Conservation (phyloP, 202 grass and related monocot genomes). For the Musa balbisiana region DNA sequence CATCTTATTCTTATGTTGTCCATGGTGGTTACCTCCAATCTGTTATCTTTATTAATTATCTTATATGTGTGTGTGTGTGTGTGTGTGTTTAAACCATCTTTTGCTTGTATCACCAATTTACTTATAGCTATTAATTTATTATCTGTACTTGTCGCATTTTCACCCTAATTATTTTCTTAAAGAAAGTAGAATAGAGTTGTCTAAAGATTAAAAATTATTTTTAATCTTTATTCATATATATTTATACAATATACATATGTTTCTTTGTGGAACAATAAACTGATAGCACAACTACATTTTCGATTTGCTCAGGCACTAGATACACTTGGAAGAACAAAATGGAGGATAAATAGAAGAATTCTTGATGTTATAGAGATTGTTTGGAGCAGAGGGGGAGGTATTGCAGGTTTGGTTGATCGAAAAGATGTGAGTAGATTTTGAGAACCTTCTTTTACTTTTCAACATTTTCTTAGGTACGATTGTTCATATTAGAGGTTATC, state of each 20-base stretch:
- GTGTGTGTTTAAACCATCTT: no score
- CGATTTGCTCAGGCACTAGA: conserved; percentile 61
- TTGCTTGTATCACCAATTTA: no score
- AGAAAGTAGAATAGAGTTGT: no score
- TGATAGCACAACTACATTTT: not conserved
- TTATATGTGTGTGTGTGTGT: no score
- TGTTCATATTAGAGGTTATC: not conserved
- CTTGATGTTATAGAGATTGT: conserved; percentile 72
- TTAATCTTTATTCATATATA: no score
- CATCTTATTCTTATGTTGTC: not conserved
- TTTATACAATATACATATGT: no score
- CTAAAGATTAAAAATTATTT: no score
- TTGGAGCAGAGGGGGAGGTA: conserved; percentile 73
- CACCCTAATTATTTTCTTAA: no score
- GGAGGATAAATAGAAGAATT: conserved; percentile 86
- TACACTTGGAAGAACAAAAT: conserved; percentile 88
- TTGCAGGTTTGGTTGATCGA: conserved; percentile 76
- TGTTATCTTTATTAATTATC: no score
- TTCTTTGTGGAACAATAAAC: not conserved
- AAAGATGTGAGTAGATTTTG: conserved; percentile 51
- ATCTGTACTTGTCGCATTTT: no score
- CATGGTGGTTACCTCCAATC: no score
- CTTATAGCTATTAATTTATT: no score
- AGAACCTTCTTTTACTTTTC: not conserved
- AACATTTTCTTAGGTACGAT: conserved; percentile 1